Percentiles rank a stretch among this genome's conserved stretches.
Conservation (phyloP, 805 yeast species). For the Kuraishia borneana region DNA sequence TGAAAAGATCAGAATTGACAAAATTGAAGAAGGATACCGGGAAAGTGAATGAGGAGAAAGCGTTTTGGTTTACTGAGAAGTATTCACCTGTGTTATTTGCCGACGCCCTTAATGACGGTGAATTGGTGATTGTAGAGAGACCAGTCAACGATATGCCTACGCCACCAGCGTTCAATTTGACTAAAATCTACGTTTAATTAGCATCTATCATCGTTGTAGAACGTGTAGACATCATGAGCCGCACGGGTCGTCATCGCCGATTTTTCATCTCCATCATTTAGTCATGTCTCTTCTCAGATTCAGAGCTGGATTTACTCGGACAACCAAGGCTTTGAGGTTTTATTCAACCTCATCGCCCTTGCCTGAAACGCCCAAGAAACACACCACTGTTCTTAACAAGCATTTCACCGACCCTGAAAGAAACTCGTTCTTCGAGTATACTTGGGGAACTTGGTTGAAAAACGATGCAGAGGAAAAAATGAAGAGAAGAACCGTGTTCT, state of each 20-base stretch:
- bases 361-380: constrained; percentile 11
- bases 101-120: constrained; percentile 36
- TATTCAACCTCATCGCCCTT: constrained; percentile 4
- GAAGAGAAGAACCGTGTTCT: constrained; percentile 70
- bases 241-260: no score
- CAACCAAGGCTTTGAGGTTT: no score
- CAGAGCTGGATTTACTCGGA: no score
- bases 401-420: constrained; percentile 58
- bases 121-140: constrained; percentile 67
- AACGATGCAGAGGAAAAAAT: constrained; percentile 68
- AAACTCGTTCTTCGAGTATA: constrained; percentile 67
- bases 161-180: constrained; percentile 55
- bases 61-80: constrained; percentile 69
- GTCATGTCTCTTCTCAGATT: no score
- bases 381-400: constrained; percentile 7
- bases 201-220: no score
- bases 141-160: constrained; percentile 48
- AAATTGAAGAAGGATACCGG: constrained; percentile 5
- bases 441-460: constrained; percentile 93
- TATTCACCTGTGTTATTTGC: constrained; percentile 64
- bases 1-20: constrained; percentile 5
- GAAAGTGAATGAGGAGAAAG: constrained; percentile 20
- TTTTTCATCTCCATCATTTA: no score
- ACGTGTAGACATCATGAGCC: no score
- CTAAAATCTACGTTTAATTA: constrained; percentile 37